These are phyloP conservation scores for Dendrobium officinale DNA, from an alignment of 106 monocot genomes.

Conservation along the genomic window DNA sequence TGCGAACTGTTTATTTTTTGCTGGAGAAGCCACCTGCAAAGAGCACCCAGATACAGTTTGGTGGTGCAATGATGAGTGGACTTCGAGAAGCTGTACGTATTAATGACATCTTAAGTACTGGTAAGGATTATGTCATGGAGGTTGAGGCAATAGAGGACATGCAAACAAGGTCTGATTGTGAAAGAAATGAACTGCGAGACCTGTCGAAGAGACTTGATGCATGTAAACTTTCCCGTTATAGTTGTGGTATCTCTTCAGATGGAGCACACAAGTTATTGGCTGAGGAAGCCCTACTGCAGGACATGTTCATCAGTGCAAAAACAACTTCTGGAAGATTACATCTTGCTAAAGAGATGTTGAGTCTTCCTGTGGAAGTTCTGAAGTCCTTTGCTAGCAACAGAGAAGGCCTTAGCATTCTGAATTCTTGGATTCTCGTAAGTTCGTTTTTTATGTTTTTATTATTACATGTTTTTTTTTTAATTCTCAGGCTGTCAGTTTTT, in stretches of 20 bases:
- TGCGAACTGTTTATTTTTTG: constrained; percentile 88
- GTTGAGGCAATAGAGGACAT: constrained; percentile 68
- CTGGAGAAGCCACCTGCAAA: constrained; percentile 99
- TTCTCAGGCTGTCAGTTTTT: background rate
- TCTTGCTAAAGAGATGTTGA: constrained; percentile 83
- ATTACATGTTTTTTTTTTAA: background rate
- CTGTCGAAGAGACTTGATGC: constrained; percentile 69
- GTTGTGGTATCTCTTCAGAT: constrained; percentile 33
- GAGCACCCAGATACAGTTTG: constrained; percentile 99
- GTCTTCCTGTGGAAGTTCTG: constrained; percentile 60
- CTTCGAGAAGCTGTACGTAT: constrained; percentile 94
- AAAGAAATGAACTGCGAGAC: constrained; percentile 76
- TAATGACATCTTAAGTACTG: constrained; percentile 65
- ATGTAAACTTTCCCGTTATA: constrained; percentile 44
- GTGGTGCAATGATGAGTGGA: constrained; percentile 99
- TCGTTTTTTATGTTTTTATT: constrained; percentile 2
- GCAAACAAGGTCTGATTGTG: constrained; percentile 57
- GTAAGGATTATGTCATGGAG: constrained; percentile 71
- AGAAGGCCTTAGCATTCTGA: constrained; percentile 69
- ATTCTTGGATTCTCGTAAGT: constrained; percentile 96
- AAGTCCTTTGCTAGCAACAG: constrained; percentile 85
- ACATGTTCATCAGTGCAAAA: constrained; percentile 78
- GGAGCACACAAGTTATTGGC: constrained; percentile 14
- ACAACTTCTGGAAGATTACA: constrained; percentile 75
- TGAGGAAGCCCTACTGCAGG: constrained; percentile 53